Conservation (phyloP, 2,329 filamentous ascomycete species). For the Raffaelea albimanens region DNA sequence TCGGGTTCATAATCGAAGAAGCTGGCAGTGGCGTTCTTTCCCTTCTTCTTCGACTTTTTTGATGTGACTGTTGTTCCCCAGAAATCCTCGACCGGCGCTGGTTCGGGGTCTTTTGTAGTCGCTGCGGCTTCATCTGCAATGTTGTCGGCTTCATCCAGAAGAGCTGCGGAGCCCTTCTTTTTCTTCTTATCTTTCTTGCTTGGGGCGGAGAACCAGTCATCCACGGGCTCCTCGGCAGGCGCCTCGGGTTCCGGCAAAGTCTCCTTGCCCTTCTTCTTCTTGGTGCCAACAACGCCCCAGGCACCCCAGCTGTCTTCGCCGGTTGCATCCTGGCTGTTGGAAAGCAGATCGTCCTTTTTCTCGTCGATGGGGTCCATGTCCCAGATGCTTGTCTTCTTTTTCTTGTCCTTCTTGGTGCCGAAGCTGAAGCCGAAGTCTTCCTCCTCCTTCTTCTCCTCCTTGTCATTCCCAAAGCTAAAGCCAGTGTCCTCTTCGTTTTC, state of each 20-base stretch:
- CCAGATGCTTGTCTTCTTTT: slow-evolving; percentile 30
- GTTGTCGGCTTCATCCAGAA: slow-evolving; percentile 5
- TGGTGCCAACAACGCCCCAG: slow-evolving; percentile 28
- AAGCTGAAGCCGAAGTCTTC: slow-evolving; percentile 23
- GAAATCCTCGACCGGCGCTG: slow-evolving; percentile 11
- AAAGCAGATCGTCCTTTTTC: slow-evolving; percentile 18
- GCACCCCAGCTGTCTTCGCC: slow-evolving; percentile 19
- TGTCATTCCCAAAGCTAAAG: slow-evolving; percentile 12
- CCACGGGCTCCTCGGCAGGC: slow-evolving; percentile 17
- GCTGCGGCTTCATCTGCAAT: slow-evolving; percentile 10
- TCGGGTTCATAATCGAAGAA: slow-evolving; percentile 10
- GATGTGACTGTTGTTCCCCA: slow-evolving; percentile 23
- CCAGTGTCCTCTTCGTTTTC: slow-evolving; percentile 25
- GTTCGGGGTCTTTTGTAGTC: slow-evolving; percentile 12
- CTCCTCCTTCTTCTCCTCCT: slow-evolving; percentile 21
- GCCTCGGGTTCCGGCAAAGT: slow-evolving; percentile 18
- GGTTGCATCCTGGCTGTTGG: slow-evolving; percentile 15
- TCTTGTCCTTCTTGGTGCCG: slow-evolving; percentile 33
- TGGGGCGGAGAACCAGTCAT: slow-evolving; percentile 20
- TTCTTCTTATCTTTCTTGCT: slow-evolving; percentile 35
- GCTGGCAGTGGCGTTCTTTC: slow-evolving; percentile 20
- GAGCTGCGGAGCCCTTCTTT: slow-evolving; percentile 22
- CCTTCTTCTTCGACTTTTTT: slow-evolving; percentile 31
- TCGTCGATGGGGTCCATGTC: slow-evolving; percentile 23
- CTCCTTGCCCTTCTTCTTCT: slow-evolving; percentile 32